These are phyloP conservation scores for Cystobasidiopsis lactophilus DNA, from an alignment of 768 basidiomycete genomes.

Conservation along the genomic window DNA sequence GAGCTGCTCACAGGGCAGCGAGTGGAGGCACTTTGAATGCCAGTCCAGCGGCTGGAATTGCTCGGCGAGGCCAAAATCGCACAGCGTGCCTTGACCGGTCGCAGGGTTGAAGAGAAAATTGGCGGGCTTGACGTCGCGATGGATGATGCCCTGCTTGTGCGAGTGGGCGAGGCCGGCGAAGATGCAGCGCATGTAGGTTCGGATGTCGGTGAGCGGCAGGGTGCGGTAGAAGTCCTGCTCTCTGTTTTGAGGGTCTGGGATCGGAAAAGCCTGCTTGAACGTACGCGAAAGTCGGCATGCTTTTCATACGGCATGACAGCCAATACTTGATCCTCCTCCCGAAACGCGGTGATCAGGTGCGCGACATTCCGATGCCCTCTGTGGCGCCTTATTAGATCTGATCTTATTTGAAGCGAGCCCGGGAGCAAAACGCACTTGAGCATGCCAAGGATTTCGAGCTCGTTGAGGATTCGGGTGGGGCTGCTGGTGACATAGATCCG, in stretches of 20 bases:
- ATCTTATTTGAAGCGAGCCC: no score
- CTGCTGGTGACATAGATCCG: constrained; percentile 91
- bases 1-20: constrained; percentile 30
- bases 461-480: constrained; percentile 77
- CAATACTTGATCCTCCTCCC: constrained; percentile 74
- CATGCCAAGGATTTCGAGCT: constrained; percentile 70
- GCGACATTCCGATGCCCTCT: constrained; percentile 69
- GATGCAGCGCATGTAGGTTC: constrained; percentile 70
- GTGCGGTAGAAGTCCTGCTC: constrained; percentile 46
- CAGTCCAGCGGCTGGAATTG: constrained; percentile 14
- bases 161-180: constrained; percentile 75
- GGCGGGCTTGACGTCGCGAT: constrained; percentile 96
- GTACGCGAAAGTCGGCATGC: constrained; percentile 78
- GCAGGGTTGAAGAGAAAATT: constrained; percentile 83
- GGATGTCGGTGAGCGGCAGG: constrained; percentile 53
- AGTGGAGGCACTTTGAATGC: constrained; percentile 46
- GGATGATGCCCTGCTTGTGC: constrained; percentile 91
- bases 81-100: constrained; percentile 60
- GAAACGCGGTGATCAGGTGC: constrained; percentile 83
- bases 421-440: constrained; percentile 22
- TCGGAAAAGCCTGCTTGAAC: constrained; percentile 20
- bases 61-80: constrained; percentile 88
- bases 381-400: constrained; percentile 17
- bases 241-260: not conserved
- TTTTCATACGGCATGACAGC: constrained; percentile 81